Evolutionary conservation across 352 stramenopile genomes (phyloP), one percentile per base, ranked within the genome.

Genomic region (Elongisporangium undulatum): DNA sequence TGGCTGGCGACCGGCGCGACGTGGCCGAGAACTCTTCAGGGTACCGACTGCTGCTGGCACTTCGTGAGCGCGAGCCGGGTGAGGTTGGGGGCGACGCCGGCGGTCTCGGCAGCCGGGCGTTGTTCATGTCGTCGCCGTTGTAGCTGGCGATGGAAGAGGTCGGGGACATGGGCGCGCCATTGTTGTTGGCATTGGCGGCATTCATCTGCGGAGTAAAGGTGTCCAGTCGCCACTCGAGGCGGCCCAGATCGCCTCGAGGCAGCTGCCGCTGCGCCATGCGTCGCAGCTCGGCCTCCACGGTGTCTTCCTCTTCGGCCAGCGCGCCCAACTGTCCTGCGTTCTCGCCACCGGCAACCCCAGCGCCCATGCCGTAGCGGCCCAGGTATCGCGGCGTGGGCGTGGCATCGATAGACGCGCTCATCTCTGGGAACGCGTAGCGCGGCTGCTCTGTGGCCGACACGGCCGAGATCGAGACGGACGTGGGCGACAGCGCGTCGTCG

Each of bases 321-420:
- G 49, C 55, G 0, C 53, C 69, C 5, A 41, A 15, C 13, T 41
- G 34, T 2, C 52, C 61, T 15, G 21, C 29, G 4, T 17, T 53
- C 4, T 68, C 56, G 29, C 64, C 59, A 7, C 54, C 39, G 3
- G 58, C 61, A 1, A 50, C 61, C 4, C 68, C 73, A 4, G 5
- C 34, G 1, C 34, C 34, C 34, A 45, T 17, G 34, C 34, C 34
- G 51, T 74, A 78, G 39, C 77, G 83, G 6, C 80, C 80, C 19
- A 93, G 74, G 56, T 95, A 95, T n/a, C 83, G 80, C 21, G 85
- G 80, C 51, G 72, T 81, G 3, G 83, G 83, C 5, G 85, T 93
- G 0, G 82, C 82, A 34, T 93, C 82, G 53, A 93, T 79, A 3
- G 85, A 95, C 10, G 85, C 82, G 49, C 82, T 92, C 75, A 85